Evolutionary conservation across 2,329 filamentous ascomycete species (phyloP), one percentile per base, ranked within the genome.

Genomic region (Sclerotinia nivalis): DNA sequence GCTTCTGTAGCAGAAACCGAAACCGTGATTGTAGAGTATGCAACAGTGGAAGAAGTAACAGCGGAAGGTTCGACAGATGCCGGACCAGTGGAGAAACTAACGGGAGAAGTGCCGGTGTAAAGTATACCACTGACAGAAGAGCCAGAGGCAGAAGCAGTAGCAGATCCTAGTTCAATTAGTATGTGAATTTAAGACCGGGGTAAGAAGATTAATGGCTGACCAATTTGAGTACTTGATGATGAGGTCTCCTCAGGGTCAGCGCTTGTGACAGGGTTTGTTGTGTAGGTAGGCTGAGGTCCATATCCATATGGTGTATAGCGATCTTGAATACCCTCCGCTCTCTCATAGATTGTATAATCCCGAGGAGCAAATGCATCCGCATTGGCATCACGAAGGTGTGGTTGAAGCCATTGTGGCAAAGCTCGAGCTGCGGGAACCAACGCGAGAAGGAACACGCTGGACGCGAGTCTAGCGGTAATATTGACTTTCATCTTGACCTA

Each of bases 401-500:
- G 70, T 55, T 74, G 64, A 45, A 77, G 71, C 75, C 75, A 76
- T 50, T 70, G 68, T 13, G 76, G 75, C 18, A 76, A 60, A 60
- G 74, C 76, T 1, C 71, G 47, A 31, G 70, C 62, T 12, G 50
- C 69, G 60, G 76, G 74, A 34, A 68, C 50, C 47, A 75, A 71
- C 13, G 58, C 58, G 50, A 76, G 66, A 28, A 76, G 61, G 34
- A 75, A 40, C 2, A 66, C 68, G 8, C 65, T 71, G 40, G 73
- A 74, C 56, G 66, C 69, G 15, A 76, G 65, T 70, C 71, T 66
- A 61, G 68, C 37, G 49, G 68, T 58, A 45, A 72, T 31, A 18
- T 69, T 65, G 68, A 69, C 40, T 71, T 71, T 77, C 76, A 78
- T 78, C 37, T 73, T 77, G 72, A 72, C 49, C 74, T 76, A 47